Percentiles rank a stretch among this genome's conserved stretches.
Evolutionary conservation across 2,329 filamentous ascomycete genomes (phyloP).

Genomic region (Xylariaceae sp.): DNA sequence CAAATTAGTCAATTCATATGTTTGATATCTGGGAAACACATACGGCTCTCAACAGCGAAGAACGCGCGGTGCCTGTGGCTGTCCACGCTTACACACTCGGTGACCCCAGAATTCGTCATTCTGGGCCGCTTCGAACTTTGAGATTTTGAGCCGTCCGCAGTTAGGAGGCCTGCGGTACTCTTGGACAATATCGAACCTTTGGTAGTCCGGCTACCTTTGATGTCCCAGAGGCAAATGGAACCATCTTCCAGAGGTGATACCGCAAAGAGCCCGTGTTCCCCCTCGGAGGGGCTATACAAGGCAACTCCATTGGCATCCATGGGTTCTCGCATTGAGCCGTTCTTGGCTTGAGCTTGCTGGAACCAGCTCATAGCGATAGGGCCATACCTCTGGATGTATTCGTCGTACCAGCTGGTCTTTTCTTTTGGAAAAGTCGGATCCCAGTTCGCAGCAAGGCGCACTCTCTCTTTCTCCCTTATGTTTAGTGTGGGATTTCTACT

Average conservation of each 20-base stretch:
- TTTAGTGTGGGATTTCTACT: too few species aligned
- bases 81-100: conserved; percentile 79
- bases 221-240: conserved; percentile 80
- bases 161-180: conserved; percentile 61
- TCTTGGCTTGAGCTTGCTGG: conserved; percentile 46
- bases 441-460: conserved; percentile 69
- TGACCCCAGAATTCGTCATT: conserved; percentile 63
- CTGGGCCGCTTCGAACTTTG: conserved; percentile 44
- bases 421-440: conserved; percentile 70
- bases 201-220: conserved; percentile 45
- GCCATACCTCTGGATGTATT: conserved; percentile 77
- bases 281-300: conserved; percentile 48
- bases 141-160: conserved; percentile 41
- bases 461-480: too few species aligned
- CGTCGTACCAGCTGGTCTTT: conserved; percentile 74
- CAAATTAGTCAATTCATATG: conserved; percentile 6
- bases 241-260: conserved; percentile 80
- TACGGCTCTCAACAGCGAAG: conserved; percentile 68
- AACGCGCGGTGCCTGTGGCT: conserved; percentile 60
- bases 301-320: conserved; percentile 69
- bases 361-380: conserved; percentile 72
- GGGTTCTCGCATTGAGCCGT: conserved; percentile 34
- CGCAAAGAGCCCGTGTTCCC: conserved; percentile 48
- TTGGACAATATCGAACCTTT: conserved; percentile 58
- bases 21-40: conserved; percentile 21